phyloP scores from a whole-genome alignment of 2,329 filamentous ascomycete genomes.

The Lachnellula hyalina region DNA sequence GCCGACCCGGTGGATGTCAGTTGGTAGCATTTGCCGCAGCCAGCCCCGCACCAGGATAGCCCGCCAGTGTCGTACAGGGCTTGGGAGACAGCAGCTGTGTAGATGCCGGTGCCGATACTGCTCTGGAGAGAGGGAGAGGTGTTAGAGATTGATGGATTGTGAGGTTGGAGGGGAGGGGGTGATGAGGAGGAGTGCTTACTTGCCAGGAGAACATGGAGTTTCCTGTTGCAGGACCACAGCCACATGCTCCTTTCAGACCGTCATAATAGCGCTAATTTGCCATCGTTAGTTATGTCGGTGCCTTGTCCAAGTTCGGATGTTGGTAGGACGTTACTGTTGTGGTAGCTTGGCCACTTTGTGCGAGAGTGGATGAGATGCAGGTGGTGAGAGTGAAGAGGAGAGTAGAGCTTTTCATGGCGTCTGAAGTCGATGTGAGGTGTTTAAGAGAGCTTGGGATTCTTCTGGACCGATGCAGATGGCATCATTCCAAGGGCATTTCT shows the following conservation, averaged over 20 bases:
- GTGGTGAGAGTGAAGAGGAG: background rate
- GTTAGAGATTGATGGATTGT: background rate
- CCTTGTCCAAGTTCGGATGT: background rate
- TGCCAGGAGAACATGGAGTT: conserved; percentile 26
- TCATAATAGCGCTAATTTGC: conserved; percentile 31
- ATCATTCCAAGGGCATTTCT: background rate
- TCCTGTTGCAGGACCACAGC: conserved; percentile 27
- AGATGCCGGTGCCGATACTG: conserved; percentile 12
- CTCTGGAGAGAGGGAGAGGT: background rate
- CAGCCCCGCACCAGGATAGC: conserved; percentile 27
- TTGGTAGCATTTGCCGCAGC: conserved; percentile 29
- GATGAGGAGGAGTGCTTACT: conserved; percentile 5
- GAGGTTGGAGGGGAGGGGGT: background rate
- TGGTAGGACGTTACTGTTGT: background rate
- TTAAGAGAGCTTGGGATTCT: background rate
- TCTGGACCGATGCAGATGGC: background rate
- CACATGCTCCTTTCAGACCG: conserved; percentile 30
- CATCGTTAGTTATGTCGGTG: background rate
- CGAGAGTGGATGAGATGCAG: background rate
- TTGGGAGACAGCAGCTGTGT: conserved; percentile 27
- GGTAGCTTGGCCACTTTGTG: background rate
- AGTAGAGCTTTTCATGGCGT: background rate
- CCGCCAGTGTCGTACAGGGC: conserved; percentile 18
- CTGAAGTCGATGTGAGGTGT: background rate
- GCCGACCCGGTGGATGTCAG: conserved; percentile 27